Base-by-base conservation (phyloP, 2,329 filamentous ascomycete genomes). In the Corynespora cassiicola region DNA sequence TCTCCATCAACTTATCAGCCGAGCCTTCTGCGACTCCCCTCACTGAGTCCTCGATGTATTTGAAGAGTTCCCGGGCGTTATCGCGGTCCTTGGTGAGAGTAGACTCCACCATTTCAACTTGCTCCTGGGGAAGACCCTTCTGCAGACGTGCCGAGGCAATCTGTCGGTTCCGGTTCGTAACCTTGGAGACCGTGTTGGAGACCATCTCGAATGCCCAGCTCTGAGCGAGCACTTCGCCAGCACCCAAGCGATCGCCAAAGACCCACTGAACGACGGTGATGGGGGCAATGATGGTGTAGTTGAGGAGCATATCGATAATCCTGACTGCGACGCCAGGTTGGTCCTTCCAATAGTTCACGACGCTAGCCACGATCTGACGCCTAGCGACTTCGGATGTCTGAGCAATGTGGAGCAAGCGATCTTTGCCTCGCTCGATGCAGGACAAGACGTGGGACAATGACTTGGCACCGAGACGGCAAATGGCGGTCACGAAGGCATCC, bases 271-370 rank as follows among this genome's bases (percentile, higher is more conserved):
- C 80, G 18, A 99, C 90, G 11, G 85, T 86, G 40, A 84, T 76
- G 0, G 94, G 94, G 7, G 87, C 90, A 22, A 99, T 78, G 56
- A 99, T 96, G 10, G 88, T 91, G 73, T 96, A 99, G 73, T 97
- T 99, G 55, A 99, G 85, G 5, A 99, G 80, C 71, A 97, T 97
- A 75, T 97, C 92, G 42, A 97, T 81, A 56, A 99, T 95, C 55
- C 88, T 88, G 53, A 97, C 82, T 3, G 90, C 94, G 27, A 95
- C 86, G 43, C 94, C 94, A 0, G 92, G 90, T 58, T 99, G 92
- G 20, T 92, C 86, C 30, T 82, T 81, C 94, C 94, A 99, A 75
- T 96, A 99, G 25, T 85, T 79, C 75, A 96, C 88, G 24, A 97
- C 90, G 4, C 88, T 88, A 5, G 86, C 82, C 54, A 97, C 88